These are phyloP conservation scores for Sophora flavescens DNA, from an alignment of 306 rosid genomes.

Conservation along the genomic window DNA sequence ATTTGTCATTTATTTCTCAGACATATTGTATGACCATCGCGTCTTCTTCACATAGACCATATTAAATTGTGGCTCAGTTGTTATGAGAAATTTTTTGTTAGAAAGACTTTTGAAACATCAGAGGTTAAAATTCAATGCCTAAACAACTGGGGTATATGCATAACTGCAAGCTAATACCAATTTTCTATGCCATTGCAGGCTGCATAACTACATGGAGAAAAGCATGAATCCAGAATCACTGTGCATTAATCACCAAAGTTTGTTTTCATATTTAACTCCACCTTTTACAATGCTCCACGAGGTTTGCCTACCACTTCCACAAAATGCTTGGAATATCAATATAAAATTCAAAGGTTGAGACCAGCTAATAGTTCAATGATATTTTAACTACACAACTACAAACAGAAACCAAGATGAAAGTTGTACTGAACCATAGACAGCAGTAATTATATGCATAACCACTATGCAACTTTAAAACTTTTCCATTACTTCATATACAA, in stretches of 20 bases:
- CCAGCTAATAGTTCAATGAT: background rate
- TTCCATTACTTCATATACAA: background rate
- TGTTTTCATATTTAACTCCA: conserved; percentile 1
- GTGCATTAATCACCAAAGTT: background rate
- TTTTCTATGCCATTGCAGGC: background rate
- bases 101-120: background rate
- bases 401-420: conserved; percentile 7
- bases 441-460: conserved; percentile 15
- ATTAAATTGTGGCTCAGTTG: conserved; percentile 1
- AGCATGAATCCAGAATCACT: background rate
- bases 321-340: conserved; percentile 10
- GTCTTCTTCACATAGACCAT: background rate
- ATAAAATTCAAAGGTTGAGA: conserved; percentile 3
- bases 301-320: background rate
- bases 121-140: background rate
- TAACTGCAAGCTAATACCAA: background rate
- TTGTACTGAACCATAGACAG: conserved; percentile 15
- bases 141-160: background rate
- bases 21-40: conserved; percentile 5
- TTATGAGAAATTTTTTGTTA: background rate
- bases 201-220: background rate
- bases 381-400: conserved; percentile 2
- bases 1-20: background rate
- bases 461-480: conserved; percentile 21
- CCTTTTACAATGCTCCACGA: background rate